Conservation (phyloP, 352 stramenopile genomes). For the Elongisporangium anandrum region DNA sequence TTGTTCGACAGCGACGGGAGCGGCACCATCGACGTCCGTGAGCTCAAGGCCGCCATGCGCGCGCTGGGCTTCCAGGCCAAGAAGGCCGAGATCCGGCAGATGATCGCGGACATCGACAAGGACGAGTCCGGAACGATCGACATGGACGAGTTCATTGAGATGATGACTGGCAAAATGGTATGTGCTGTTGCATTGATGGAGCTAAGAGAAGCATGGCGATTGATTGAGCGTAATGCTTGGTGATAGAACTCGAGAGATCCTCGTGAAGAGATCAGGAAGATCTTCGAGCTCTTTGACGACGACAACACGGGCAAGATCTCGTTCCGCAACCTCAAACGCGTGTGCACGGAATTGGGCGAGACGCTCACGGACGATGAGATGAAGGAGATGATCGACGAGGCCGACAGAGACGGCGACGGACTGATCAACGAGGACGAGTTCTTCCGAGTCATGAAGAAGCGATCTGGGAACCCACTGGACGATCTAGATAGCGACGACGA, state of each 20-base stretch:
- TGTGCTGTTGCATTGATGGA: not conserved
- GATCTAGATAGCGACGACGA: conserved; percentile 91
- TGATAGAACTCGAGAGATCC: conserved; percentile 79
- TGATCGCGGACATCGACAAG: conserved; percentile 94
- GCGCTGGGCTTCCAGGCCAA: conserved; percentile 93
- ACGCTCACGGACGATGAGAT: conserved; percentile 75
- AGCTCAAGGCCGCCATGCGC: conserved; percentile 94
- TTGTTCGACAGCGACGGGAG: conserved; percentile 92
- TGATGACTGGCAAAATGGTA: conserved; percentile 94
- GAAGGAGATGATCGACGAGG: conserved; percentile 96
- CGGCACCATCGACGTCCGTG: conserved; percentile 88
- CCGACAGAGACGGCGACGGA: conserved; percentile 90
- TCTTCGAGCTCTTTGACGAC: conserved; percentile 96
- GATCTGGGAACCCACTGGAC: conserved; percentile 89
- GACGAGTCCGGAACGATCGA: conserved; percentile 87
- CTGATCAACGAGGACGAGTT: conserved; percentile 95
- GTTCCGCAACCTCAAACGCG: conserved; percentile 93
- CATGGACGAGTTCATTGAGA: conserved; percentile 94
- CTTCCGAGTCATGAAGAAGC: conserved; percentile 95
- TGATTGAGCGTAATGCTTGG: no score
- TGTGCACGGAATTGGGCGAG: conserved; percentile 82
- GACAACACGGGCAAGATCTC: conserved; percentile 94
- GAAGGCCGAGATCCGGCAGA: conserved; percentile 90
- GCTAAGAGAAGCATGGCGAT: not conserved
- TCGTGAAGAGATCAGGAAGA: conserved; percentile 91